These are phyloP conservation scores for Aspergillus quadricinctus DNA, from an alignment of 2,329 filamentous ascomycete genomes.

Conservation along the genomic window DNA sequence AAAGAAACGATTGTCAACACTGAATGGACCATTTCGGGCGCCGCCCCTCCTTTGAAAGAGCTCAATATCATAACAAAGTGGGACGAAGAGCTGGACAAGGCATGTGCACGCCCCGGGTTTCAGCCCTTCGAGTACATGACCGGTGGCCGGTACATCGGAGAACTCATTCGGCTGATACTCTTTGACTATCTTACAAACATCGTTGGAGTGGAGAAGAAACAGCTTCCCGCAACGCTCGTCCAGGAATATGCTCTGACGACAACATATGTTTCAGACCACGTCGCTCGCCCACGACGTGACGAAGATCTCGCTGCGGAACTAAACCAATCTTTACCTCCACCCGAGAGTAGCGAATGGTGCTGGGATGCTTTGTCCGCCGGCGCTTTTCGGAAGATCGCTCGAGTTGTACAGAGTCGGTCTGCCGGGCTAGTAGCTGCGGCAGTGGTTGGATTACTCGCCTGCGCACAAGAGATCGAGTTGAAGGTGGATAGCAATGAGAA, in stretches of 20 bases:
- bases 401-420: constrained; percentile 66
- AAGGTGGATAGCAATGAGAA: constrained; percentile 37
- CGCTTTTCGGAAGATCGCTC: constrained; percentile 62
- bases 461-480: constrained; percentile 61
- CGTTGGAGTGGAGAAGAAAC: constrained; percentile 31
- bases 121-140: constrained; percentile 85
- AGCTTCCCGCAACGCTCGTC: constrained; percentile 53
- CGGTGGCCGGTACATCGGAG: constrained; percentile 70
- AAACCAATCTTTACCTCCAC: constrained; percentile 51
- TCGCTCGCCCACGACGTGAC: constrained; percentile 52
- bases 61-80: constrained; percentile 61
- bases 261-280: constrained; percentile 66
- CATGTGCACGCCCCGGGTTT: constrained; percentile 68
- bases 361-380: constrained; percentile 62
- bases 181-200: constrained; percentile 58
- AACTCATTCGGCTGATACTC: constrained; percentile 68
- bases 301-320: constrained; percentile 44
- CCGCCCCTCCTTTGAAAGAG: constrained; percentile 62
- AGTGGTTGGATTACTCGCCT: constrained; percentile 64
- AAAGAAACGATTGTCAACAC: constrained; percentile 75
- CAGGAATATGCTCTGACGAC: constrained; percentile 64
- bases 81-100: constrained; percentile 63
- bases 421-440: constrained; percentile 71
- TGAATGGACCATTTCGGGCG: constrained; percentile 77
- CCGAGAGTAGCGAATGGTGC: constrained; percentile 46